Evolutionary conservation across 2,329 filamentous ascomycete genomes (phyloP), one percentile per base, ranked within the genome.

Genomic region (Tolypocladium ophioglossoides): DNA sequence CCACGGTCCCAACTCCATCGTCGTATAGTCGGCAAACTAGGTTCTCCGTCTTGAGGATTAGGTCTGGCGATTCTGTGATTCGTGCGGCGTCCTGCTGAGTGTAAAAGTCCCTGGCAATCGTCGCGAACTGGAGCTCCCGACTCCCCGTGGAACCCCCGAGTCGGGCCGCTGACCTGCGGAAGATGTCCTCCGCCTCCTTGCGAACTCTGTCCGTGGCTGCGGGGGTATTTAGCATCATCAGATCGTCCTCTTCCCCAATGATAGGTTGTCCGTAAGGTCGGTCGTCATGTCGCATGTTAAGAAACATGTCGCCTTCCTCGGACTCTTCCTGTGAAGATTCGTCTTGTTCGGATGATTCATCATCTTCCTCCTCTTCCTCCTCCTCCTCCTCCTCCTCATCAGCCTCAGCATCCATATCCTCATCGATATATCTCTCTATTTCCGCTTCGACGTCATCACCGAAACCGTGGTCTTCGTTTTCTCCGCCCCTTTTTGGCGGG

Each of bases 1-100:
- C 78, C 53, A 77, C 73, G 4, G 75, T 68, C 20, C 78, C 79
- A 16, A 84, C 75, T 0, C 80, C 80, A 55, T 84, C 78, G 50
- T 79, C 77, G 60, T 89, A 88, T 20, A 91, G 73, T 52, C 76
- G 76, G 51, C 77, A 77, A 40, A 95, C 72, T 41, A 89, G 71
- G 40, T 82, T 78, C 66, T 96, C 91, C 12, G 88, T 95, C 50
- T 81, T 77, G 37, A 95, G 71, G 48, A 96, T 82, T 22, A 95
- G 69, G 48, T 84, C 77, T 56, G 86, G 82, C 1, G 84, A 74
- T 69, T 96, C 92, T 5, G 76, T 76, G 48, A 95, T 73, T 20
- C 71, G 63, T 1, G 87, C 82, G 37, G 79, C 73, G 38, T 78
- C 78, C 66, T 81, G 66, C 68, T 73, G 67, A 6, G 55, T 66